Conservation (phyloP, 176 grass and related monocot genomes). For the Cocos nucifera region DNA sequence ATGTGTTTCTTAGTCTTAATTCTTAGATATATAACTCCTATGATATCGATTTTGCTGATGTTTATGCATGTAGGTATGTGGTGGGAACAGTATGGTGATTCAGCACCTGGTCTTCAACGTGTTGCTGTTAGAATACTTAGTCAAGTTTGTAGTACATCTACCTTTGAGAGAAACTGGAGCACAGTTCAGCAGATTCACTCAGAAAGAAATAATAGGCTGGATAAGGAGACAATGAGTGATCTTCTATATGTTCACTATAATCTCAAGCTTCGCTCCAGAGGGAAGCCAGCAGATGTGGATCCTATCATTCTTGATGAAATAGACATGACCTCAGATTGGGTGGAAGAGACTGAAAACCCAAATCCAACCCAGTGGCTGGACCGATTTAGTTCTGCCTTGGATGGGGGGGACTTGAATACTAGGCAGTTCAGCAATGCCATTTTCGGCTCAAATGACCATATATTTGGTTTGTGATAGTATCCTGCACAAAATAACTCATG, state of each 20-base stretch:
- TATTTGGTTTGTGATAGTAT: slow-evolving; percentile 49
- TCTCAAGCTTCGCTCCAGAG: slow-evolving; percentile 49
- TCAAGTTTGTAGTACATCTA: slow-evolving; percentile 81
- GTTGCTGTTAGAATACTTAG: slow-evolving; percentile 80
- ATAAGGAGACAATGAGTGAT: slow-evolving; percentile 65
- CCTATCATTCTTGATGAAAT: slow-evolving; percentile 50
- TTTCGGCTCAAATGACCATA: slow-evolving; percentile 62
- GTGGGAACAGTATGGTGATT: slow-evolving; percentile 96
- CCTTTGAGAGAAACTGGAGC: slow-evolving; percentile 66
- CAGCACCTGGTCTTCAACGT: slow-evolving; percentile 58
- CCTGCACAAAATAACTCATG: background rate
- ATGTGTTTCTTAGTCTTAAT: background rate
- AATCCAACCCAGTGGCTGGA: slow-evolving; percentile 80
- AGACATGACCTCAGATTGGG: slow-evolving; percentile 85
- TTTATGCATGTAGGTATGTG: slow-evolving; percentile 52
- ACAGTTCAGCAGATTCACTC: slow-evolving; percentile 65
- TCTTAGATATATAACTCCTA: no score
- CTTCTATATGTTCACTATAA: slow-evolving; percentile 88
- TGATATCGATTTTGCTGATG: no score
- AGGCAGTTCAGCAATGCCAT: slow-evolving; percentile 68
- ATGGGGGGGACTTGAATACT: slow-evolving; percentile 63
- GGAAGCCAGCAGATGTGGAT: slow-evolving; percentile 44
- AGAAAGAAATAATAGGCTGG: slow-evolving; percentile 69
- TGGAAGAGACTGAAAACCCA: slow-evolving; percentile 66
- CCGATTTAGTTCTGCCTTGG: slow-evolving; percentile 53